Evolutionary conservation across 352 stramenopile genomes (phyloP).

Genomic region (Phytophthora multivora): DNA sequence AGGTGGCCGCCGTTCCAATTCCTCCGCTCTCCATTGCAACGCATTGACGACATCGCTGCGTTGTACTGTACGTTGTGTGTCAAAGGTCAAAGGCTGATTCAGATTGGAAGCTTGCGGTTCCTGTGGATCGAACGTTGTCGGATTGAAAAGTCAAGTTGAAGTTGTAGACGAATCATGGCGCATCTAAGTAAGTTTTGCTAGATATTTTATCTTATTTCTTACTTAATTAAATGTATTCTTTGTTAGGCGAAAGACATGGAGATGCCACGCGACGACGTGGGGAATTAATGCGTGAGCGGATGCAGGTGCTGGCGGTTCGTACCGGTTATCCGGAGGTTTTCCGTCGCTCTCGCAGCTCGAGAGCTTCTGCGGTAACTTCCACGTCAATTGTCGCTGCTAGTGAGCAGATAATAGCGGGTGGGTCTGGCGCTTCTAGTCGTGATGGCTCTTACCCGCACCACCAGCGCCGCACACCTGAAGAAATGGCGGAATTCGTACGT

Average conservation of each 20-base stretch:
- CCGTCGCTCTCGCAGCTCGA: conserved; percentile 17
- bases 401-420: background rate
- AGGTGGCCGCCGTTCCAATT: conserved; percentile 4
- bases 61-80: conserved; percentile 12
- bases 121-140: no score
- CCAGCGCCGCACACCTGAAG: conserved; percentile 19
- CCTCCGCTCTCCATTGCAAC: background rate
- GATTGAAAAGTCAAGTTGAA: conserved; percentile 11
- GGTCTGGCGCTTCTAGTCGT: background rate
- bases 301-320: conserved; percentile 46
- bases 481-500: conserved; percentile 44
- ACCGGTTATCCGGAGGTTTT: conserved; percentile 52
- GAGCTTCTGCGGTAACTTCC: background rate
- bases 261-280: conserved; percentile 54
- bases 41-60: conserved; percentile 9
- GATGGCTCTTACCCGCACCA: conserved; percentile 20
- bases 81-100: background rate
- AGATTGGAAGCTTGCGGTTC: background rate
- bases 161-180: conserved; percentile 39
- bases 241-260: conserved; percentile 60
- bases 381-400: conserved; percentile 3
- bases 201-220: no score
- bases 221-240: background rate
- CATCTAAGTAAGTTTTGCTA: conserved; percentile 40
- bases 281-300: conserved; percentile 51